Conservation (phyloP, 1,284 basidiomycete species). For the Cystobasidiaceae sp. region DNA sequence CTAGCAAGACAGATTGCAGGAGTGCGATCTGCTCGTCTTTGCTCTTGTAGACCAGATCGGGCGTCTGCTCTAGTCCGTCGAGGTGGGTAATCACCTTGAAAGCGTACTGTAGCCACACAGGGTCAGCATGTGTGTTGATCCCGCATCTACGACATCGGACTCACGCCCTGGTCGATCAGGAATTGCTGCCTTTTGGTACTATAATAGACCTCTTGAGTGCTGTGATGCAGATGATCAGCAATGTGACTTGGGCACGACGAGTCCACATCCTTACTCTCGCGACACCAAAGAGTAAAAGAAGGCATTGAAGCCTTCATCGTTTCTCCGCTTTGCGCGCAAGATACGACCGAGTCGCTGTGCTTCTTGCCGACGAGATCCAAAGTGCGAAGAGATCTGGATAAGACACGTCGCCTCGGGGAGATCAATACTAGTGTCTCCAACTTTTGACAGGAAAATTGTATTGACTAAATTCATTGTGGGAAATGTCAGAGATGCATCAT, state of each 20-base stretch:
- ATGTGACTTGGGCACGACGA: no score
- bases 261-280: neutral
- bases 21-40: slow-evolving; percentile 92
- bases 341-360: slow-evolving; percentile 94
- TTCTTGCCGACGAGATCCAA: slow-evolving; percentile 95
- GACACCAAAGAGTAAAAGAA: slow-evolving; percentile 96
- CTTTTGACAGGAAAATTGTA: slow-evolving; percentile 98
- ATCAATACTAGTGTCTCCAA: slow-evolving; percentile 99
- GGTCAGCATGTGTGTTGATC: slow-evolving; percentile 49
- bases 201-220: slow-evolving; percentile 98
- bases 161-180: slow-evolving; percentile 65
- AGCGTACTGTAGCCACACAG: slow-evolving; percentile 66
- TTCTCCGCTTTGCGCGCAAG: slow-evolving; percentile 90
- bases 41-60: slow-evolving; percentile 85
- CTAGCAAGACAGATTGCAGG: slow-evolving; percentile 81
- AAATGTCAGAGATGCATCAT: neutral
- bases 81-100: slow-evolving; percentile 99
- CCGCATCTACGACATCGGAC: neutral
- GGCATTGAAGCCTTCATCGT: slow-evolving; percentile 99
- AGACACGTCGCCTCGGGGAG: slow-evolving; percentile 97
- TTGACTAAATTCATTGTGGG: slow-evolving; percentile 69
- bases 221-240: slow-evolving; percentile 2
- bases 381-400: slow-evolving; percentile 99
- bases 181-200: slow-evolving; percentile 98
- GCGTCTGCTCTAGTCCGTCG: slow-evolving; percentile 79